These are phyloP conservation scores for Pichia heedii DNA, from an alignment of 805 yeast genomes.

Conservation along the genomic window DNA sequence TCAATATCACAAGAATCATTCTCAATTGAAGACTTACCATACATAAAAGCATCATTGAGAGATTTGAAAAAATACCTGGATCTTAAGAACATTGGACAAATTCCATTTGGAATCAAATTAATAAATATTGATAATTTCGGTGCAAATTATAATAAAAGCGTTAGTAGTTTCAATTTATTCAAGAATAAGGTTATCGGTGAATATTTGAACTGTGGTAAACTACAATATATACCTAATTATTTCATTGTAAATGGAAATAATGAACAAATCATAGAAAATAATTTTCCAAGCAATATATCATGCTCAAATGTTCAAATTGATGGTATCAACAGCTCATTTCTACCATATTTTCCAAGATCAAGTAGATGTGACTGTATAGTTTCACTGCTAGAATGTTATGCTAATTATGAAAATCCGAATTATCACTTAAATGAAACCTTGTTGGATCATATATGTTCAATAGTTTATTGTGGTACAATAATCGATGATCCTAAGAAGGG, in stretches of 20 bases:
- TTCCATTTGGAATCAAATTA: slow-evolving; percentile 31
- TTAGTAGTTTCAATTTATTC: too few species aligned
- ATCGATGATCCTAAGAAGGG: slow-evolving; percentile 29
- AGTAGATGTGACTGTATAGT: slow-evolving; percentile 38
- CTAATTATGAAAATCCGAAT: slow-evolving; percentile 8
- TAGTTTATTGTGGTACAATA: slow-evolving; percentile 33
- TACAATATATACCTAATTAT: slow-evolving; percentile 11
- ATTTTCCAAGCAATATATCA: background rate
- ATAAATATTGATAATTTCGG: background rate
- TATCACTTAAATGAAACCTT: background rate
- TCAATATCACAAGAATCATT: slow-evolving; percentile 82
- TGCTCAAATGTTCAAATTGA: background rate
- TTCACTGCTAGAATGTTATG: slow-evolving; percentile 31
- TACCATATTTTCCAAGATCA: slow-evolving; percentile 36
- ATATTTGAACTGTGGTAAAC: slow-evolving; percentile 13
- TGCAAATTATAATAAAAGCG: too few species aligned
- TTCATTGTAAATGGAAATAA: background rate
- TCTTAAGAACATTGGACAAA: slow-evolving; percentile 22
- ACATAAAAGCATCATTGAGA: slow-evolving; percentile 84
- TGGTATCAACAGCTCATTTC: background rate
- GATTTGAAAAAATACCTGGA: slow-evolving; percentile 67
- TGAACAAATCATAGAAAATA: background rate
- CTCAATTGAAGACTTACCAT: slow-evolving; percentile 58
- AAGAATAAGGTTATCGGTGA: background rate
- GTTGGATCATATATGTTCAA: slow-evolving; percentile 24